Evolutionary conservation across 2,329 filamentous ascomycete species (phyloP).

Genomic region (Fusarium sterilihyphosum): DNA sequence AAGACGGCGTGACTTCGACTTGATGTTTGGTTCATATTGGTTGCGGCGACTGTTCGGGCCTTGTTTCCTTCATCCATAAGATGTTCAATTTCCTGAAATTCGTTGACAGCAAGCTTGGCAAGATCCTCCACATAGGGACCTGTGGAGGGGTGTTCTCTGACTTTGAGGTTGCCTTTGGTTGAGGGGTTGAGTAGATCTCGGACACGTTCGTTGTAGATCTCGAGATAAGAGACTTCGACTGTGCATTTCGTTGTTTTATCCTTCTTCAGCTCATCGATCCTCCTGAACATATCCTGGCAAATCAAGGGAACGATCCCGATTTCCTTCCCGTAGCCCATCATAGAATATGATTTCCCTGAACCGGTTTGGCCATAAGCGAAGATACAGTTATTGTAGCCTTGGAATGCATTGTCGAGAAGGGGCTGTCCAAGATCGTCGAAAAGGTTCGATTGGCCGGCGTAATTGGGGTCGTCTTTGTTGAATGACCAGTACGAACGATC

Average conservation of each 20-base stretch:
- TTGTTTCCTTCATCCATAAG: slow-evolving; percentile 99
- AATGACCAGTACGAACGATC: slow-evolving; percentile 99
- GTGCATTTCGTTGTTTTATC: slow-evolving; percentile 87
- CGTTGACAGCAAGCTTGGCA: slow-evolving; percentile 91
- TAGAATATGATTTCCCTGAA: slow-evolving; percentile 98
- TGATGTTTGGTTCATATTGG: slow-evolving; percentile 99
- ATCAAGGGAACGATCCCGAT: slow-evolving; percentile 96
- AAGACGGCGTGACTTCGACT: slow-evolving; percentile 99
- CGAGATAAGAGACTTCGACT: slow-evolving; percentile 96
- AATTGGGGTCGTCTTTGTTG: slow-evolving; percentile 80
- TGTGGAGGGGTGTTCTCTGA: slow-evolving; percentile 96
- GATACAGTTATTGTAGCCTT: slow-evolving; percentile 99
- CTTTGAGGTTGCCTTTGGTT: slow-evolving; percentile 96
- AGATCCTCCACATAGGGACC: slow-evolving; percentile 98
- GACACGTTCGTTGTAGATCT: slow-evolving; percentile 99
- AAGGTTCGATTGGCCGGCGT: slow-evolving; percentile 89
- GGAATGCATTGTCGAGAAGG: slow-evolving; percentile 95
- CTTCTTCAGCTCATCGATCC: slow-evolving; percentile 75
- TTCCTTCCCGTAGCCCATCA: slow-evolving; percentile 99
- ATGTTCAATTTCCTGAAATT: slow-evolving; percentile 95
- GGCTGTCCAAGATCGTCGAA: slow-evolving; percentile 90
- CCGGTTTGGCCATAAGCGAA: slow-evolving; percentile 99
- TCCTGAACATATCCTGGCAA: slow-evolving; percentile 96
- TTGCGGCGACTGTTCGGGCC: slow-evolving; percentile 94
- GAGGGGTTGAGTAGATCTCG: slow-evolving; percentile 94